Percentiles rank a stretch among this genome's conserved stretches.
These are phyloP conservation scores for Yamadazyma kitorensis DNA, from an alignment of 805 yeast species.

Conservation along the genomic window DNA sequence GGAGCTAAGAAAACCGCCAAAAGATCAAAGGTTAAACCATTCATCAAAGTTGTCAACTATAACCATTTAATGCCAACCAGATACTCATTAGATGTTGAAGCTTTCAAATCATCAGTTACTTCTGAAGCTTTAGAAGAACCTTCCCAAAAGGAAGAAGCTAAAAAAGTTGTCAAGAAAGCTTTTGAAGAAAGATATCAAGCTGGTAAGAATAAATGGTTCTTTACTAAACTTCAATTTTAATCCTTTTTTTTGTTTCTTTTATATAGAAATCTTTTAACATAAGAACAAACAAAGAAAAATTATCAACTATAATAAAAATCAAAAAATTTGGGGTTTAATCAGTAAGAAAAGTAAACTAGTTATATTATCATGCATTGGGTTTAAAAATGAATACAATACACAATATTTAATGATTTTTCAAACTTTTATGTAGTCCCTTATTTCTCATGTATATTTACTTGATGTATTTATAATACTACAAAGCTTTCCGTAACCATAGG, in stretches of 20 bases:
- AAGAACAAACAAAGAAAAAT: slow-evolving; percentile 2
- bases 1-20: slow-evolving; percentile 95
- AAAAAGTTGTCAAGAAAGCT: slow-evolving; percentile 98
- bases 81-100: slow-evolving; percentile 96
- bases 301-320: not conserved
- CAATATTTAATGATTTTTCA: slow-evolving; percentile 12
- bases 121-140: slow-evolving; percentile 96
- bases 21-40: slow-evolving; percentile 98
- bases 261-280: slow-evolving; percentile 11
- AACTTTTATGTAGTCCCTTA: slow-evolving; percentile 12
- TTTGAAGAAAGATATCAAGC: slow-evolving; percentile 99
- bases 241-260: slow-evolving; percentile 16
- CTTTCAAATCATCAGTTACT: slow-evolving; percentile 87
- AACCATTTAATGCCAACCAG: slow-evolving; percentile 99
- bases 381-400: slow-evolving; percentile 23
- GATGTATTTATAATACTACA: slow-evolving; percentile 16
- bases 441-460: slow-evolving; percentile 16
- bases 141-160: slow-evolving; percentile 97
- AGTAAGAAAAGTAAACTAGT: no score
- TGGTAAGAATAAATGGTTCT: slow-evolving; percentile 99
- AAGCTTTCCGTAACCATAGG: no score
- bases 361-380: slow-evolving; percentile 23
- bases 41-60: slow-evolving; percentile 98
- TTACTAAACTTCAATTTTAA: slow-evolving; percentile 95
- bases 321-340: not conserved